A percentile compares a stretch with the other conserved stretches of the same genome.
phyloP scores from a whole-genome alignment of 495 filamentous ascomycete species.

The Podospora bellae-mahoneyi region DNA sequence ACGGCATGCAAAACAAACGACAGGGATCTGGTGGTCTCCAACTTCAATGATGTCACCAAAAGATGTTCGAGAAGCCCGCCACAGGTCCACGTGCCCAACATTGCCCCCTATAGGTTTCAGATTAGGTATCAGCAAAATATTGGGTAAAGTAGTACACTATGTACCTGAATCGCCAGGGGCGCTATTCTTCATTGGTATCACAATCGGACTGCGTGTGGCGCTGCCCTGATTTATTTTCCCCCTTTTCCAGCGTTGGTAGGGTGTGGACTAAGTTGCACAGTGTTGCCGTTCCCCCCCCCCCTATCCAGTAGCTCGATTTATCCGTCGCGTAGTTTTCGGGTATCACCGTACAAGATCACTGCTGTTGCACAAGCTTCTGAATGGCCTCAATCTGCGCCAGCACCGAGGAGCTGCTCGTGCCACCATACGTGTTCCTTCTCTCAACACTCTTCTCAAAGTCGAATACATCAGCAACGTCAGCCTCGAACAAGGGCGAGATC shows the following conservation, averaged over 20 bases:
- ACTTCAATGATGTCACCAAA: background rate
- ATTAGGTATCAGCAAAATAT: background rate
- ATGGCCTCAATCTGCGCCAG: conserved; percentile 62
- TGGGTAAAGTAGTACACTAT: background rate
- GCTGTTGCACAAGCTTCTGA: conserved; percentile 17
- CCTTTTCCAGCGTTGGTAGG: background rate
- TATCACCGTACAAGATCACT: conserved; percentile 1
- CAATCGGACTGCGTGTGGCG: background rate
- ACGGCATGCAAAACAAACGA: background rate
- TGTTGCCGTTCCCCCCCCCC: background rate
- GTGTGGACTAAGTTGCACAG: background rate
- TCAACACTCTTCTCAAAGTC: conserved; percentile 89
- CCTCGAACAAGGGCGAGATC: conserved; percentile 71
- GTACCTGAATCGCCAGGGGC: background rate
- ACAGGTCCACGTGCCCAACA: no score
- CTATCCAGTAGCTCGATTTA: background rate
- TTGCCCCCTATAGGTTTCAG: no score
- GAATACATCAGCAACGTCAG: conserved; percentile 70
- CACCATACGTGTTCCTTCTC: conserved; percentile 74
- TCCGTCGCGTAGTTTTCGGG: background rate
- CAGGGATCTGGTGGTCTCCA: background rate
- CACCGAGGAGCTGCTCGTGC: conserved; percentile 72
- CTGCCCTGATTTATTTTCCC: background rate
- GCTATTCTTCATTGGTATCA: background rate
- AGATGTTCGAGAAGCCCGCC: background rate